phyloP scores from a whole-genome alignment of 2,329 filamentous ascomycete genomes.

The Akanthomyces lecanii region DNA sequence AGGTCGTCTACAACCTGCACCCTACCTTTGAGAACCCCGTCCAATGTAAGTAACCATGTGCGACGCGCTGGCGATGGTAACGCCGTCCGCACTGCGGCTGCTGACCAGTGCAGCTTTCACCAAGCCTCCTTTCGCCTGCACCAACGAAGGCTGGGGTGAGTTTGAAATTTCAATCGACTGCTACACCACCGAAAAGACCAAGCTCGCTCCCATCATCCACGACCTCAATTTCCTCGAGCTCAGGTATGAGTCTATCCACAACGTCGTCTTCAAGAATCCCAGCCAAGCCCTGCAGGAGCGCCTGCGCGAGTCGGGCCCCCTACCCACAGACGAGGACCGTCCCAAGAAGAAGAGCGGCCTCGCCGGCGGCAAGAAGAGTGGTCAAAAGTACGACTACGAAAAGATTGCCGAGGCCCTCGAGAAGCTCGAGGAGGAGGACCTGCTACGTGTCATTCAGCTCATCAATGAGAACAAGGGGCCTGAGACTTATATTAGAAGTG shows the following conservation, averaged over 20 bases:
- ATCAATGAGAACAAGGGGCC: constrained; percentile 95
- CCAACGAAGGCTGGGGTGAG: constrained; percentile 96
- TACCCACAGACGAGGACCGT: constrained; percentile 68
- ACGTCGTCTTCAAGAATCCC: constrained; percentile 85
- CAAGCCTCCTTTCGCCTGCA: constrained; percentile 80
- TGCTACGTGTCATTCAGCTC: constrained; percentile 93
- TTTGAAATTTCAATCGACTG: constrained; percentile 91
- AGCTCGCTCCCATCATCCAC: constrained; percentile 69
- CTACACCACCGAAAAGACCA: constrained; percentile 80
- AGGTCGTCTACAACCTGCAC: constrained; percentile 88
- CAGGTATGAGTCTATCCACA: constrained; percentile 78
- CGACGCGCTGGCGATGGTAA: not conserved
- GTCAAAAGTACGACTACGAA: constrained; percentile 77
- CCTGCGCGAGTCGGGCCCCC: constrained; percentile 77
- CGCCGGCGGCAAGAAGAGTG: constrained; percentile 67
- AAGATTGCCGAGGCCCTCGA: constrained; percentile 90
- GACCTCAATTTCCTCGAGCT: constrained; percentile 86
- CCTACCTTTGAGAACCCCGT: constrained; percentile 84
- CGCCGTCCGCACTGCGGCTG: not conserved
- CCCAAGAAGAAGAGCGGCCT: constrained; percentile 55
- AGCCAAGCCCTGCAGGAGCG: constrained; percentile 76
- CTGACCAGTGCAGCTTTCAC: constrained; percentile 55
- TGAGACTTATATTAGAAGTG: constrained; percentile 95
- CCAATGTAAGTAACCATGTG: constrained; percentile 63
- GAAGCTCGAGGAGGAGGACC: constrained; percentile 85